Conservation (phyloP, 176 grass and related monocot species). For the Triticum aestivum region DNA sequence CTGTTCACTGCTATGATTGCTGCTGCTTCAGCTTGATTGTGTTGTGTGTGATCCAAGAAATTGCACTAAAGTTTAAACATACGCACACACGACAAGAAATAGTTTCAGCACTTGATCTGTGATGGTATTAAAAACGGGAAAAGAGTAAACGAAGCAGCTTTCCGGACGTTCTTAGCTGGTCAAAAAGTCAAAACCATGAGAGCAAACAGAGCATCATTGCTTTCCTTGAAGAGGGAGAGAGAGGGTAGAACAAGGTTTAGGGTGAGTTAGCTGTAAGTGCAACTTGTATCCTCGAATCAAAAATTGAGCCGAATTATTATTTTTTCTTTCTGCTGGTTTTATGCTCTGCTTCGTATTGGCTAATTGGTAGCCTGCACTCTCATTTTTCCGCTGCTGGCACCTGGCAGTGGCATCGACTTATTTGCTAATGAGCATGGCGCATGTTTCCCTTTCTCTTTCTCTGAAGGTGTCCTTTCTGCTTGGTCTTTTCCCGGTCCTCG, state of each 20-base stretch:
- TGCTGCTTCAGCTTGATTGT: not conserved
- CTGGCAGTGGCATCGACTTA: not conserved
- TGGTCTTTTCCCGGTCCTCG: slow-evolving; percentile 61
- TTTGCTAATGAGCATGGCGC: not conserved
- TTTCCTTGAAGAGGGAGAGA: not conserved
- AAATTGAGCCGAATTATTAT: not conserved
- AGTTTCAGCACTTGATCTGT: too few species aligned
- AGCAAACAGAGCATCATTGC: too few species aligned
- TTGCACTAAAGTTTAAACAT: not conserved
- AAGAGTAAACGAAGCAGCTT: too few species aligned
- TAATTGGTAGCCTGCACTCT: not conserved
- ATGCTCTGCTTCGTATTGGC: not conserved
- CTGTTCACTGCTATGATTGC: not conserved
- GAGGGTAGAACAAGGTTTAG: not conserved
- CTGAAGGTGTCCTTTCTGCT: slow-evolving; percentile 69
- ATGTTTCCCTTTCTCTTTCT: slow-evolving; percentile 11
- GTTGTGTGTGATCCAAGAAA: not conserved
- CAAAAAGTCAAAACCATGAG: too few species aligned
- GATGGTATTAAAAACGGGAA: too few species aligned
- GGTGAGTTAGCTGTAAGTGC: not conserved
- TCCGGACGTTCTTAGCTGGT: too few species aligned
- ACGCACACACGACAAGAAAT: too few species aligned
- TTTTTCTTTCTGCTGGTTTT: not conserved
- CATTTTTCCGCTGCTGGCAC: not conserved
- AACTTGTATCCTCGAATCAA: not conserved